Conservation (phyloP, 192 early-diverging fungal genomes). For the Linnemannia exigua region DNA sequence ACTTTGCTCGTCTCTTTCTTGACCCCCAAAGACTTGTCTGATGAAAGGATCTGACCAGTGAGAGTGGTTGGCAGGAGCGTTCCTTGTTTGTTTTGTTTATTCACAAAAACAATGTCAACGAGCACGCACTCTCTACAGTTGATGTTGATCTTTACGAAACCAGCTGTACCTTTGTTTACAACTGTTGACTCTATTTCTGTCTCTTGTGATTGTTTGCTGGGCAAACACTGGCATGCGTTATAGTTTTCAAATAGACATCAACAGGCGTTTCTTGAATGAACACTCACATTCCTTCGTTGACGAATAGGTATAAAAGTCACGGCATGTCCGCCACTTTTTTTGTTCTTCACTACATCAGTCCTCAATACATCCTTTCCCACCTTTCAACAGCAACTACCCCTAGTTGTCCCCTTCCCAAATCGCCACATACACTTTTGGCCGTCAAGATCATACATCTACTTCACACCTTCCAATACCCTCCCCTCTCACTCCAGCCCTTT, state of each 20-base stretch:
- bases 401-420: slow-evolving; percentile 31
- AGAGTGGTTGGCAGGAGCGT: slow-evolving; percentile 3
- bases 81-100: not conserved
- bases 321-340: not conserved
- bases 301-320: not conserved
- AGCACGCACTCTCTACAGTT: not conserved
- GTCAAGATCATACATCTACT: slow-evolving; percentile 17
- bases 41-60: not conserved
- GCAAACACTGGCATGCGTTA: not conserved
- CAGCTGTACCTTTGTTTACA: not conserved
- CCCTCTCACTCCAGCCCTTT: not conserved
- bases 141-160: not conserved
- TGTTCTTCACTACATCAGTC: not conserved
- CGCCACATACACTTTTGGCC: slow-evolving; percentile 35
- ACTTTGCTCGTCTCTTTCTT: not conserved
- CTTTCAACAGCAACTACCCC: slow-evolving; percentile 7
- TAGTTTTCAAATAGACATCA: not conserved
- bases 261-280: not conserved
- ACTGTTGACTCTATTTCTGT: slow-evolving; percentile 5
- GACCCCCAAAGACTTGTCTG: not conserved
- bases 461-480: not conserved
- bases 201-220: not conserved
- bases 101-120: not conserved
- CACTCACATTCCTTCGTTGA: no score
- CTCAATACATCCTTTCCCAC: not conserved